Base-by-base conservation (phyloP, 306 rosid genomes). In the Acacia confusa region DNA sequence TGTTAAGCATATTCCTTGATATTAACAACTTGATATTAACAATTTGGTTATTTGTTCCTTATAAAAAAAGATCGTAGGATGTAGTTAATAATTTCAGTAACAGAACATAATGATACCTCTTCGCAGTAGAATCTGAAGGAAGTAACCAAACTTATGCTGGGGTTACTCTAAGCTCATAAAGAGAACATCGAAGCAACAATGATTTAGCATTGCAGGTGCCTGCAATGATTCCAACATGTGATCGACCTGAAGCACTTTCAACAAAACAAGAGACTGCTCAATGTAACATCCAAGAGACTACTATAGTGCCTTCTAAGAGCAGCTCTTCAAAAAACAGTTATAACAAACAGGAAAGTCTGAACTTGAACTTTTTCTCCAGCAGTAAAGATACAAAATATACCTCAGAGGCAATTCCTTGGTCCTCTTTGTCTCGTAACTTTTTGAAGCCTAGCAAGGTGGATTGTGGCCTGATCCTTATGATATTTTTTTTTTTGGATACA, bases 401-500 rank as follows among this genome's bases (percentile, higher is more conserved):
- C 9, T 22, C 86, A 0, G 98, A 93, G 78, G 73, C 88, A 32
- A 77, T 83, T 82, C 55, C 87, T 53, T 89, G 96, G 98, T 85
- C 91, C 30, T 86, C 91, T 81, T 87, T 92, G 85, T 93, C 99
- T 43, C 75, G 88, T 72, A 86, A 84, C 68, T 94, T 95, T 78
- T 77, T 87, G 78, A 90, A 82, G 88, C 88, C 91, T 4, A 96
- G 94, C 76, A 93, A 91, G 97, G 99, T 93, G 83, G 71, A 47
- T n/a, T 79, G 20, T 48, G 32, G 4, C 34, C 53, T 69, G 28
- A 69, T 69, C 34, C 47, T 38, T 7, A 34, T 32, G 24, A 43
- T 9, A 43, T 43, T 2, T 43, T 0, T 9, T 7, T 9, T 36
- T 6, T 36, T 36, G 5, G 34, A 36, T 36, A 36, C 38, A 36